Evolutionary conservation across 2,329 filamentous ascomycete genomes (phyloP), one percentile per base, ranked within the genome.

Genomic region (Hymenoscyphus occultus): DNA sequence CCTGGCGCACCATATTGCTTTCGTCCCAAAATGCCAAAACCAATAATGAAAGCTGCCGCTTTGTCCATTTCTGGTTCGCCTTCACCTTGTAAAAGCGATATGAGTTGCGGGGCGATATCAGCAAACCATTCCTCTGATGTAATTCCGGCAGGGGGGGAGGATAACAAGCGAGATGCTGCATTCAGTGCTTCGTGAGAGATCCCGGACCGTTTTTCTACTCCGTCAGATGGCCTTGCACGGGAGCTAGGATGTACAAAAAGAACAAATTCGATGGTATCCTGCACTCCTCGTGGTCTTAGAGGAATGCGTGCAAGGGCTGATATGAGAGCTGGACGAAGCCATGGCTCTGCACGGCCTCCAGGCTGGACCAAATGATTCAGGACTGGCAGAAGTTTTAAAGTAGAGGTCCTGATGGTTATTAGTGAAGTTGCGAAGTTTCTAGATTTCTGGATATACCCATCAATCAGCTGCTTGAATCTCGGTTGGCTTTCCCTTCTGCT

Each of bases 171-270:
- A 1, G 86, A 84, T 3, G 86, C 86, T 71, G 90, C 82, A 35
- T 83, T 83, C 42, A 91, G 78, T 1, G 88, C 88, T 72, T 92
- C 88, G 39, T 89, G 83, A 0, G 89, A 89, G 63, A 92, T 88
- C 54, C 83, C 84, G 4, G 87, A 83, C 1, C 86, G 86, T 73
- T 82, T 78, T 62, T 76, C 76, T 56, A 76, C 73, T 5, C 74
- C 74, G 1, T 63, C 63, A 3, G 69, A 62, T 61, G 63, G 63
- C 48, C 69, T 68, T 28, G 61, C 64, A 57, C 65, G 66, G 10
- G 67, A 62, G 57, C 72, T 75, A 0, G 88, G 84, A 67, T 90
- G 88, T 6, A 90, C 86, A 1, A 88, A 83, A 64, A 90, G 89
- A 42, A 92, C 81, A 72, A 91, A 91, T 72, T 91, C 89, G 67